Percentiles rank a stretch among this genome's conserved stretches.
Conservation (phyloP, 495 filamentous ascomycete genomes). For the Aspergillus ostianus region DNA sequence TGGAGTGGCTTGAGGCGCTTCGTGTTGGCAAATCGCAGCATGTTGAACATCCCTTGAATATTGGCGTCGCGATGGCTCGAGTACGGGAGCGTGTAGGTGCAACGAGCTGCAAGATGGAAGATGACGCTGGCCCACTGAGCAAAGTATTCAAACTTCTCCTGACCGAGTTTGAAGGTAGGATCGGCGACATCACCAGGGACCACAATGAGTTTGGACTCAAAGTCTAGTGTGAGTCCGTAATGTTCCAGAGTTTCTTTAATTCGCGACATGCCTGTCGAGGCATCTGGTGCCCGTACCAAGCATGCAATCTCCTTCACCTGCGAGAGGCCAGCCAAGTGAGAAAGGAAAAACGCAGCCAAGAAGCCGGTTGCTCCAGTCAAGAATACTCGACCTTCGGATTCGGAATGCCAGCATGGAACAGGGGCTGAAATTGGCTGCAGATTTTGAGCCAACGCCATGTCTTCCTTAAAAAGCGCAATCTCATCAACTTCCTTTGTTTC, state of each 20-base stretch:
- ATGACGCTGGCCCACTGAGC: slow-evolving; percentile 18
- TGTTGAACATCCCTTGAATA: slow-evolving; percentile 10
- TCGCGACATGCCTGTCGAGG: neutral
- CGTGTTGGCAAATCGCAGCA: slow-evolving; percentile 11
- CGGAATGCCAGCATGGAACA: slow-evolving; percentile 3
- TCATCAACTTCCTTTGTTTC: neutral
- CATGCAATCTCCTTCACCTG: slow-evolving; percentile 14
- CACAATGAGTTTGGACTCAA: slow-evolving; percentile 10
- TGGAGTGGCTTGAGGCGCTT: slow-evolving; percentile 2
- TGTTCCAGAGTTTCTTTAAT: slow-evolving; percentile 2
- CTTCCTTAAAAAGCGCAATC: slow-evolving; percentile 1
- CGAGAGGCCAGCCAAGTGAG: neutral
- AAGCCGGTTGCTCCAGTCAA: slow-evolving; percentile 17
- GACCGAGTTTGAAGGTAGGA: slow-evolving; percentile 4
- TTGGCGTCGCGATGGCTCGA: slow-evolving; percentile 16
- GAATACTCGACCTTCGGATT: slow-evolving; percentile 14
- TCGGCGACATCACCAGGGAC: slow-evolving; percentile 8
- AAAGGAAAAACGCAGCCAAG: slow-evolving; percentile 11
- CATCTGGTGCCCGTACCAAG: slow-evolving; percentile 8
- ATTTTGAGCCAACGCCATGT: slow-evolving; percentile 5
- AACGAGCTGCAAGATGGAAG: slow-evolving; percentile 16
- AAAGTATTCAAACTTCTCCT: slow-evolving; percentile 5
- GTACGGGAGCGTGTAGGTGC: slow-evolving; percentile 17
- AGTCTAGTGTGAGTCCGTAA: neutral
- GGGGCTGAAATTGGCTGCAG: slow-evolving; percentile 6